A percentile compares a stretch with the other conserved stretches of the same genome.
phyloP scores from a whole-genome alignment of 2,329 filamentous ascomycete genomes.

The Monosporascus sp. region DNA sequence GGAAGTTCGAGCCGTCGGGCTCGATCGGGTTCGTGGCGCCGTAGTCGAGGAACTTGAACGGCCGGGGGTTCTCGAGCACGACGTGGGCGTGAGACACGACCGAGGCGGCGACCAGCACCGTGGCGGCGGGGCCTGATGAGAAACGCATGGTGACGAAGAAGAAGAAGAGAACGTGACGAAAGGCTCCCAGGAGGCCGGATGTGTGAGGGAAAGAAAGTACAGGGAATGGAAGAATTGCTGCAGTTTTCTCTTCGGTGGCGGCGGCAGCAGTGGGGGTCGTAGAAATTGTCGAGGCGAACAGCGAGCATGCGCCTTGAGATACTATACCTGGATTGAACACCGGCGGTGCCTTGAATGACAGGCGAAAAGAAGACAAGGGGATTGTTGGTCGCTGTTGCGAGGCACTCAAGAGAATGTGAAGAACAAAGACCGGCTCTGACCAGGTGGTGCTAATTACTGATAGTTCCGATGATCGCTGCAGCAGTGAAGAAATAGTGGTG shows the following conservation, averaged over 20 bases:
- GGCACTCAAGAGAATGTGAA: neutral
- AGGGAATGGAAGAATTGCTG: neutral
- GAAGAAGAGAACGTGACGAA: neutral
- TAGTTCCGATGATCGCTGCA: neutral
- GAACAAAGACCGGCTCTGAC: neutral
- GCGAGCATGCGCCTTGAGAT: too few species aligned
- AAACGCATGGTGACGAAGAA: neutral
- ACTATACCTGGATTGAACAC: neutral
- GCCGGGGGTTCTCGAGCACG: conserved; percentile 52
- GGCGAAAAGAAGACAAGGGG: neutral
- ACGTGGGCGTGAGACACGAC: conserved; percentile 47
- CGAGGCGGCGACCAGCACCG: neutral
- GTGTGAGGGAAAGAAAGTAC: neutral
- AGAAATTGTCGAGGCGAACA: neutral
- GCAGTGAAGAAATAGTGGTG: too few species aligned
- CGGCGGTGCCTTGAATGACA: neutral
- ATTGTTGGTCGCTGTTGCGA: neutral
- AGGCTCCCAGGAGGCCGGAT: too few species aligned
- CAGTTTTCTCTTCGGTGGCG: too few species aligned
- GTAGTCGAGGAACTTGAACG: conserved; percentile 35
- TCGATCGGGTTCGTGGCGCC: conserved; percentile 54
- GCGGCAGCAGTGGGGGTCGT: too few species aligned
- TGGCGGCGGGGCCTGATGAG: neutral
- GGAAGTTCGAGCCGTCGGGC: conserved; percentile 53
- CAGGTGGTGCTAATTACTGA: neutral